Percentiles rank a stretch among this genome's conserved stretches.
Evolutionary conservation across 2,329 filamentous ascomycete species (phyloP).

Genomic region (Sarocladiaceae sp.): DNA sequence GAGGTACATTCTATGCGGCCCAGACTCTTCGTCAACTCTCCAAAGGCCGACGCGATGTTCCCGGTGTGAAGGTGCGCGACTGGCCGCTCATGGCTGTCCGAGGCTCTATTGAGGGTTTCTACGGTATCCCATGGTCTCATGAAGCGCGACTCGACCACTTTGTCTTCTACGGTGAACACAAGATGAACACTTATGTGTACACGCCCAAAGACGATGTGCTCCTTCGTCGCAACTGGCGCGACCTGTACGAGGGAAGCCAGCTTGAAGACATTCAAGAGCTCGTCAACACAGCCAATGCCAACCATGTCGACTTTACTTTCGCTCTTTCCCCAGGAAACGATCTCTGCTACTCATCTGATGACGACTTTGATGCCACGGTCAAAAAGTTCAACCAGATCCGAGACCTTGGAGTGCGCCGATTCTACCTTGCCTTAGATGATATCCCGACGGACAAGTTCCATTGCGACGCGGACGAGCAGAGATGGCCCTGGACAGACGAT

Average conservation of each 20-base stretch:
- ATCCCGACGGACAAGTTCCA: constrained; percentile 12
- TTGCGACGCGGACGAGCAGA: constrained; percentile 11
- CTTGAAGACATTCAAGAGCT: constrained; percentile 13
- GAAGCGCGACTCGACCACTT: constrained; percentile 14
- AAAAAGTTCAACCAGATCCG: constrained; percentile 14
- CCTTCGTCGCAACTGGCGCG: constrained; percentile 10
- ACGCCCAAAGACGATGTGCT: constrained; percentile 12
- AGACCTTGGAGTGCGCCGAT: constrained; percentile 13
- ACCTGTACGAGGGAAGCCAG: constrained; percentile 11
- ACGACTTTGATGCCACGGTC: constrained; percentile 13
- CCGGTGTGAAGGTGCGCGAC: constrained; percentile 12
- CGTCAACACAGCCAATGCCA: constrained; percentile 13
- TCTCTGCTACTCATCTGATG: constrained; percentile 14
- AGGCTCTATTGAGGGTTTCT: constrained; percentile 15
- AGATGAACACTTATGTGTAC: constrained; percentile 15
- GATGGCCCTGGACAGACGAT: constrained; percentile 10
- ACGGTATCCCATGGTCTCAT: constrained; percentile 15
- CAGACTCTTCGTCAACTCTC: constrained; percentile 14
- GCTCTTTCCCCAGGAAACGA: constrained; percentile 13
- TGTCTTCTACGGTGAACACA: constrained; percentile 14
- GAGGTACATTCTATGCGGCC: constrained; percentile 14
- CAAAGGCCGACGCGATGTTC: constrained; percentile 3
- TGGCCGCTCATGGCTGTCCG: constrained; percentile 15
- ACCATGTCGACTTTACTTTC: constrained; percentile 14
- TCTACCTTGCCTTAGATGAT: constrained; percentile 14